Conservation (phyloP, 345 rosid species). For the Dipteronia dyeriana region DNA sequence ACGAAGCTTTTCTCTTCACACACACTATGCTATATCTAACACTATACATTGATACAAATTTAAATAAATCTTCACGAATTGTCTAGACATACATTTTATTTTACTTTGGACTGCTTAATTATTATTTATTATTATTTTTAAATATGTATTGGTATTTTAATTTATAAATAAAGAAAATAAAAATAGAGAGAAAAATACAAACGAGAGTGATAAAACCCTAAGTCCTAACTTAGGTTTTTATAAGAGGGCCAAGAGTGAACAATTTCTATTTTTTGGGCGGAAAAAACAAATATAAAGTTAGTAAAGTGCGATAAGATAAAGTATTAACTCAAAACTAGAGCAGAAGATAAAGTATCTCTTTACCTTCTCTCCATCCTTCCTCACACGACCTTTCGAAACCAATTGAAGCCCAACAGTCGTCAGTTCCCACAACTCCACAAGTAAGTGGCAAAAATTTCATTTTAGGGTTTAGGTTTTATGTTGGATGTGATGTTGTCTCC, state of each 20-base stretch:
- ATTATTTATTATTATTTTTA: too few species aligned
- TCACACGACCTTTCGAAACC: not conserved
- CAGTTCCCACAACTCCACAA: too few species aligned
- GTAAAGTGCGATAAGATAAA: not conserved
- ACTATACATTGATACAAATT: too few species aligned
- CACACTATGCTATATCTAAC: too few species aligned
- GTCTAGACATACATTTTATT: too few species aligned
- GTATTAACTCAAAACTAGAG: not conserved
- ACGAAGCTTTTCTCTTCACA: too few species aligned
- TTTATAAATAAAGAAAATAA: not conserved
- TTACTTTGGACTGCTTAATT: too few species aligned
- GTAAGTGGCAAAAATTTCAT: not conserved
- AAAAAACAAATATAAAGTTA: not conserved
- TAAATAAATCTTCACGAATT: too few species aligned
- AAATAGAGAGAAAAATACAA: too few species aligned
- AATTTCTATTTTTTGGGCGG: not conserved
- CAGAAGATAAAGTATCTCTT: not conserved
- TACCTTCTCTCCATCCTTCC: not conserved
- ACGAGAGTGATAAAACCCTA: not conserved
- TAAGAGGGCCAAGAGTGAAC: too few species aligned
- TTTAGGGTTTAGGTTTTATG: constrained; percentile 25
- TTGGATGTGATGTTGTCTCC: not conserved
- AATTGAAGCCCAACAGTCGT: not conserved
- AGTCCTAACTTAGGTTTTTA: not conserved
- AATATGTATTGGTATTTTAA: too few species aligned